Base-by-base conservation (phyloP, 306 rosid genomes). In the Fagus sylvatica region DNA sequence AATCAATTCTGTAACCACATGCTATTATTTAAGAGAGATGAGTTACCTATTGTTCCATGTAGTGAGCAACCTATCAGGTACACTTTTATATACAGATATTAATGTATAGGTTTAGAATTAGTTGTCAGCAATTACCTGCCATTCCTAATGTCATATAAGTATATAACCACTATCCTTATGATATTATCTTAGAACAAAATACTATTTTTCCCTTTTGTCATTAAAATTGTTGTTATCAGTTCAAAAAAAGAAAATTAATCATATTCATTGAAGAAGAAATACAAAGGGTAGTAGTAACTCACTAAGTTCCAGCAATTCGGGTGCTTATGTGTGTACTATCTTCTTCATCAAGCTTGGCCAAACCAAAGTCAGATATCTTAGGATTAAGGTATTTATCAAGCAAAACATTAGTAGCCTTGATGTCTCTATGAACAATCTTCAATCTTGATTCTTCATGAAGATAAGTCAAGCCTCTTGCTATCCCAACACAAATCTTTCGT, bases 371-470 rank as follows among this genome's bases (percentile, higher is more conserved):
- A 0, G 87, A 84, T 72, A 84, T 84, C 69, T 84, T 84, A 0
- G 84, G 76, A 43, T 49, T 67, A 9, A 84, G 82, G 75, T 77
- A 57, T 80, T 80, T 81, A 80, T 80, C 85, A 60, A 86, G 83
- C 13, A 86, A 43, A 4, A 86, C 69, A 53, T 86, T 86, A 66
- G 89, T 75, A 56, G 83, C 87, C 79, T 86, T 86, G 64, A 86
- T 86, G 60, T 86, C 87, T 70, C 89, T 78, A 72, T 86, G 89
- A 74, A 86, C 87, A 13, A 84, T 76, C 61, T 79, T 79, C 68
- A 84, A 30, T 77, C 76, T 79, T 30, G 87, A 84, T 60, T 84
- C 87, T 41, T 84, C 84, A 73, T 84, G 87, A 5, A 80, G 79
- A 59, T 57, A 78, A 61, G 66, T 81, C 79, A 86, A 59, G 40